Conservation (phyloP, 75 land plant genomes). For the Chamaecyparis obtusa region DNA sequence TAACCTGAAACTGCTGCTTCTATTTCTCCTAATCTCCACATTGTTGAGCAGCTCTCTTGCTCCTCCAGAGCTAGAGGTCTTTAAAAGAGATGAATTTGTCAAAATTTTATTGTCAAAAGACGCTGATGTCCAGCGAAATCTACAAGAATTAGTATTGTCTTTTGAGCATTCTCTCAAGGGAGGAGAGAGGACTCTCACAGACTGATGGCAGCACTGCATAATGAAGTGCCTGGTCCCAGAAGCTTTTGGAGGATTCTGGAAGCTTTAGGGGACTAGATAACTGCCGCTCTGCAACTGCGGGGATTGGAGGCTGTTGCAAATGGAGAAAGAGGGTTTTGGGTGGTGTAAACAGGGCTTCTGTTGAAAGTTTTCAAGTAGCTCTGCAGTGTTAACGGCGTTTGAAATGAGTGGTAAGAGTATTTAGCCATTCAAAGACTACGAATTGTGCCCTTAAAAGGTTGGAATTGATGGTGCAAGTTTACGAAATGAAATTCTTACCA, state of each 20-base stretch:
- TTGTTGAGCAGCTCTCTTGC: background rate
- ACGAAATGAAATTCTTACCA: too few species aligned
- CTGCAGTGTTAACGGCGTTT: background rate
- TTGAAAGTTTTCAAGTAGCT: background rate
- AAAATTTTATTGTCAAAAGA: background rate
- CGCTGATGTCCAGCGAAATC: background rate
- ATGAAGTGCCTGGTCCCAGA: background rate
- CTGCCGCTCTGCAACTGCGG: background rate
- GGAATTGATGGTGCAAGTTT: background rate
- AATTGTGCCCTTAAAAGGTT: background rate
- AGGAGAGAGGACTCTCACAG: background rate
- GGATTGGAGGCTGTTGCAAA: background rate
- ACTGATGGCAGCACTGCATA: slow-evolving; percentile 5
- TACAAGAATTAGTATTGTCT: background rate
- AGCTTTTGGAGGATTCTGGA: background rate
- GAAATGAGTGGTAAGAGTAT: background rate
- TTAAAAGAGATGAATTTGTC: background rate
- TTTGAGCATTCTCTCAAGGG: background rate
- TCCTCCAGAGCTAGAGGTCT: background rate
- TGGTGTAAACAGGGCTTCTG: background rate
- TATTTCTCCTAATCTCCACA: background rate
- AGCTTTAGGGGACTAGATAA: background rate
- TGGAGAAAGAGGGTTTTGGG: background rate
- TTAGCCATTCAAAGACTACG: background rate
- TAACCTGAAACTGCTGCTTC: background rate